Conservation (phyloP, 2,329 filamentous ascomycete genomes). For the Sclerotinia minor region DNA sequence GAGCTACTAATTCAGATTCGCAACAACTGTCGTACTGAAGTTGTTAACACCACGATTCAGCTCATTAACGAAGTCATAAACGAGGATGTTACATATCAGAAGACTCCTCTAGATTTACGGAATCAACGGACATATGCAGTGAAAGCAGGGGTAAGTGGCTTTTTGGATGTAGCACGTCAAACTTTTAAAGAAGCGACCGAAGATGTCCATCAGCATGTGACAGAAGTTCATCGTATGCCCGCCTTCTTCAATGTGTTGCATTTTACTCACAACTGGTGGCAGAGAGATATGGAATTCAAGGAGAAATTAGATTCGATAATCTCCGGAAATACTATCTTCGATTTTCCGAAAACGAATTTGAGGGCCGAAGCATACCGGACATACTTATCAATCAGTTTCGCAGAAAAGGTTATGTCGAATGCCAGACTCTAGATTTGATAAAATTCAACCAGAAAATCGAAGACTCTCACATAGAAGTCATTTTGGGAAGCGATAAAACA, state of each 20-base stretch:
- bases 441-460: constrained; percentile 77
- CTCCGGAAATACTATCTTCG: constrained; percentile 78
- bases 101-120: constrained; percentile 76
- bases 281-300: constrained; percentile 52
- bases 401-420: constrained; percentile 77
- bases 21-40: constrained; percentile 65
- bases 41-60: constrained; percentile 59
- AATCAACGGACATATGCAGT: constrained; percentile 92
- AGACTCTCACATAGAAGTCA: constrained; percentile 79
- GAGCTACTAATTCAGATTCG: constrained; percentile 67
- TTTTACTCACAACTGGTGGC: neutral
- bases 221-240: constrained; percentile 61
- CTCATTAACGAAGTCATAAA: constrained; percentile 74
- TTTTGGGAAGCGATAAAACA: constrained; percentile 77
- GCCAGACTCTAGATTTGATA: constrained; percentile 80
- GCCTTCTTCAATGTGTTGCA: neutral
- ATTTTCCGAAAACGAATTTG: constrained; percentile 62
- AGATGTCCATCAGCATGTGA: constrained; percentile 71
- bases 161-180: constrained; percentile 84
- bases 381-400: constrained; percentile 75
- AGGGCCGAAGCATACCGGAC: constrained; percentile 59
- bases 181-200: constrained; percentile 87
- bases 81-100: constrained; percentile 75
- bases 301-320: constrained; percentile 74
- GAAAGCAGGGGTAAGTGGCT: constrained; percentile 77